Evolutionary conservation across 306 rosid genomes (phyloP).

Genomic region (Pachyrhizus erosus): DNA sequence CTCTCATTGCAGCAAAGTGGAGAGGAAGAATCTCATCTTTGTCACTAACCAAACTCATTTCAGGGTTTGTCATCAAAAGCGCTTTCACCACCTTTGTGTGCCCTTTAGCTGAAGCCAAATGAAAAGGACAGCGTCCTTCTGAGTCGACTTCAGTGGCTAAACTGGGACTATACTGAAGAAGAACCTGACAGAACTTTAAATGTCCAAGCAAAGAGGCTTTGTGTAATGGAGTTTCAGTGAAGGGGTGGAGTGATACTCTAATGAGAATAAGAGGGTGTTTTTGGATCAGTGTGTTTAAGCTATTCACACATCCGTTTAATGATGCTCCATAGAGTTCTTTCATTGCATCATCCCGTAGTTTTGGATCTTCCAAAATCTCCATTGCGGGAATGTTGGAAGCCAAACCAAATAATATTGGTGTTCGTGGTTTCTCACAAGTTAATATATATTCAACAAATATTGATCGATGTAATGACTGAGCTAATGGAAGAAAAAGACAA

Average conservation of each 20-base stretch:
- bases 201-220: slow-evolving; percentile 47
- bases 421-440: background rate
- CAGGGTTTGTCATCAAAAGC: slow-evolving; percentile 2
- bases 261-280: slow-evolving; percentile 18
- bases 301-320: slow-evolving; percentile 25
- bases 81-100: slow-evolving; percentile 41
- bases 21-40: slow-evolving; percentile 49
- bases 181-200: slow-evolving; percentile 31
- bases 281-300: slow-evolving; percentile 37
- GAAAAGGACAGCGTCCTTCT: slow-evolving; percentile 50
- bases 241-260: slow-evolving; percentile 38
- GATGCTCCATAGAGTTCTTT: slow-evolving; percentile 42
- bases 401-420: slow-evolving; percentile 14
- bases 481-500: too few species aligned
- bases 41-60: slow-evolving; percentile 38
- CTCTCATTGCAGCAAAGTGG: slow-evolving; percentile 46
- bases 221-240: slow-evolving; percentile 47
- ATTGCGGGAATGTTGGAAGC: background rate
- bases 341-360: slow-evolving; percentile 21
- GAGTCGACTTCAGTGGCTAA: slow-evolving; percentile 35
- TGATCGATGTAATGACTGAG: too few species aligned
- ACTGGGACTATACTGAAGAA: slow-evolving; percentile 24
- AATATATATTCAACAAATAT: too few species aligned
- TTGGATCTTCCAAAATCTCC: background rate
- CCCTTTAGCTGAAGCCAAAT: slow-evolving; percentile 43